Evolutionary conservation across 164 flowering plant species (phyloP), one percentile per base, ranked within the genome.

Genomic region (Taxillus chinensis): DNA sequence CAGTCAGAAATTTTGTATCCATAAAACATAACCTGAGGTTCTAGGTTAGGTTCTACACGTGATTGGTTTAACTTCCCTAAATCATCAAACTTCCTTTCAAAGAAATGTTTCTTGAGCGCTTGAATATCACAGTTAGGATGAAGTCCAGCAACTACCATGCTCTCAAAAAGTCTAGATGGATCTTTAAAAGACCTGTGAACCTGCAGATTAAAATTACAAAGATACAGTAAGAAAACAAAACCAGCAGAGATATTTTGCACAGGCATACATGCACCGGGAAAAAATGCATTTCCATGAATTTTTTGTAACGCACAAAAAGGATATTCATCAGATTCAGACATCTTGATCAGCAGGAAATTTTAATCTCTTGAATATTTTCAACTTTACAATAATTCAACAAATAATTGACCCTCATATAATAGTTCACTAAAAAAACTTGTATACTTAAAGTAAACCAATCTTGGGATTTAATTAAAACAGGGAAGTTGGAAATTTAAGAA

Each of bases 61-160:
- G 82, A 80, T 64, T 76, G 80, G 71, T 79, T 67, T 59, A 82
- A 88, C 70, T 68, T 89, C 15, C 90, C 90, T 12, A 89, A 68
- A 68, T 81, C 83, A 63, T 91, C 99, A 70, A 70, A 68, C 66
- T 79, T 91, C 61, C 89, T 81, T 7, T 76, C 75, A 64, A 77
- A 62, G 55, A 80, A 75, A 66, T 78, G 85, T 69, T 68, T 79
- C 57, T 86, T 76, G 65, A 95, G 84, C 41, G 88, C 84, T 61
- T 77, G 84, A 71, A 76, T 71, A 67, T 95, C 90, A 68, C 86
- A 81, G 65, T 78, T 73, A 58, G 98, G 98, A 82, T 83, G 98
- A 75, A 95, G 95, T 46, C 99, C 98, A 69, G 89, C 87, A 68
- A 95, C 96, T 7, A 95, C 98, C 83, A 95, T 80, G 85, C 96